Base-by-base conservation (phyloP, 192 early-diverging fungal species). In the Podochytrium sp. region DNA sequence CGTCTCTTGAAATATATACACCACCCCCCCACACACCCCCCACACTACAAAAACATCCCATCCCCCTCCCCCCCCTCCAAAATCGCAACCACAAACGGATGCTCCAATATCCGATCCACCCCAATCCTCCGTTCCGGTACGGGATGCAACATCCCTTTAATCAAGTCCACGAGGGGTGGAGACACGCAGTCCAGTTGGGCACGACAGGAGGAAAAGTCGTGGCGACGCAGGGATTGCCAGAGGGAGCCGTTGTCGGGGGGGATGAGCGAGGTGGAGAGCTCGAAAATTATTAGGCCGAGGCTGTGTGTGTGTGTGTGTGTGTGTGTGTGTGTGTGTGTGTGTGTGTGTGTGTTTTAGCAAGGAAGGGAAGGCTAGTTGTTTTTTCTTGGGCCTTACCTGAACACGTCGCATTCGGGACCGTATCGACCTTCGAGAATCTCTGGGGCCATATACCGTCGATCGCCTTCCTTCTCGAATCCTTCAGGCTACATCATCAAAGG, bases 391-490 rank as follows among this genome's bases (percentile, higher is more conserved):
- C 30, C 58, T 53, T 78, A 90, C 90, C 89, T 92, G 68, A 96
- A 98, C 25, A 99, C 81, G 73, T 99, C 97, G 0, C 93, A 93
- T 0, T 90, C 86, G 38, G 90, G 91, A 60, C 88, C 87, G 81
- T 90, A 94, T 25, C 77, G 70, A 5, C 85, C 86, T 40, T 79
- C 57, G 69, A 98, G 76, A 7, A 95, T 76, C 75, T 99, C 97
- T 6, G 92, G 91, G 5, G 97, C 94, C 78, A 99, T 88, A 65
- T 99, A 99, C 43, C 85, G 86, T 59, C 96, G 90, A 83, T 99
- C 97, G 1, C 97, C 97, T 78, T 99, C 97, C 20, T 82, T 81
- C 42, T 92, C 92, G 27, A 80, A 74, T 0, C 66, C 78, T 29
- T 80, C 56, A 23, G 78, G 50, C 75, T 82, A 29, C 43, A 53